Conservation (phyloP, 306 rosid species). For the Vigna trinervia region DNA sequence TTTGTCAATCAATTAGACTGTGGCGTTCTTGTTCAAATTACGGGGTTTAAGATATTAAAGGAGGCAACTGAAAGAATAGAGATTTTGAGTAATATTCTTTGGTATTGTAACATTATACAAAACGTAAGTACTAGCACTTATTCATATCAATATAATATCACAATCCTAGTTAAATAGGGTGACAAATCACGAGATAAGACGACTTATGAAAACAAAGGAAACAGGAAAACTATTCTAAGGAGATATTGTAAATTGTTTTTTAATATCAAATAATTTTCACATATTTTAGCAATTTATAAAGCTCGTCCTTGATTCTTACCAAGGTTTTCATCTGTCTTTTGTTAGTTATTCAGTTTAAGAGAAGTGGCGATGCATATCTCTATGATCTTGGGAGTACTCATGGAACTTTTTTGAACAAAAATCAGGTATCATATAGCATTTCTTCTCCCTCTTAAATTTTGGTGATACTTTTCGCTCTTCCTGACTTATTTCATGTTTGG, state of each 20-base stretch:
- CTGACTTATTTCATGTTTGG: not conserved
- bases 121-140: not conserved
- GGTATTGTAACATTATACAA: not conserved
- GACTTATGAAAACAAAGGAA: not conserved
- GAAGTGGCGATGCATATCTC: conserved; percentile 81
- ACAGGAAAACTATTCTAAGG: not conserved
- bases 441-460: conserved; percentile 25
- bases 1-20: not conserved
- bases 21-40: not conserved
- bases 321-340: conserved; percentile 41
- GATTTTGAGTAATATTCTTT: not conserved
- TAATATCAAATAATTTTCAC: not conserved
- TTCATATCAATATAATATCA: not conserved
- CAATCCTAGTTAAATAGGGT: not conserved
- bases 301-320: conserved; percentile 37
- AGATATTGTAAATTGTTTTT: not conserved
- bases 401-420: conserved; percentile 87
- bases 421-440: conserved; percentile 62
- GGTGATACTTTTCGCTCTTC: conserved; percentile 10
- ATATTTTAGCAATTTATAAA: not conserved
- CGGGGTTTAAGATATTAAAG: not conserved
- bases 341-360: conserved; percentile 83
- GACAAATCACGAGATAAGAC: not conserved
- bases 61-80: not conserved
- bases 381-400: conserved; percentile 98